Percentiles rank a stretch among this genome's conserved stretches.
Evolutionary conservation across 2,329 filamentous ascomycete genomes (phyloP).

Genomic region (Zymoseptoria crescenta): DNA sequence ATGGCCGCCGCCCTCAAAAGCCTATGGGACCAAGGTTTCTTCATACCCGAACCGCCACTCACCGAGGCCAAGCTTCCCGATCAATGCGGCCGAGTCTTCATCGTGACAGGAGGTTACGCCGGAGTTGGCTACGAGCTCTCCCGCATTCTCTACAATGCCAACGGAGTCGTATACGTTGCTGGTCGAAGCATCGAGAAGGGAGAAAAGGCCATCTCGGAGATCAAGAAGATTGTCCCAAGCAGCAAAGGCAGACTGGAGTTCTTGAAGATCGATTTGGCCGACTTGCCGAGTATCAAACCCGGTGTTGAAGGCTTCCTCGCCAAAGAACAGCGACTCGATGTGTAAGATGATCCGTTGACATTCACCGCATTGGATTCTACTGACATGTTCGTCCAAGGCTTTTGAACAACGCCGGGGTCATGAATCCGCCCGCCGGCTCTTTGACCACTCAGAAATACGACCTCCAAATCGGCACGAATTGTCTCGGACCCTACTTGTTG

Average conservation of each 20-base stretch:
- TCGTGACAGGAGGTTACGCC: constrained; percentile 45
- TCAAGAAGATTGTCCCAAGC: constrained; percentile 31
- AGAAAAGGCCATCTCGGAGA: constrained; percentile 37
- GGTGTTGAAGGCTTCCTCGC: constrained; percentile 28
- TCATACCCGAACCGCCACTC: constrained; percentile 31
- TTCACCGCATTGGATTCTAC: no score
- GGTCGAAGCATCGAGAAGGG: constrained; percentile 42
- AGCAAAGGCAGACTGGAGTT: constrained; percentile 38
- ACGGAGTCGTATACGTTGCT: constrained; percentile 49
- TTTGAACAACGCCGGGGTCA: constrained; percentile 31
- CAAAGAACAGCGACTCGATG: constrained; percentile 33
- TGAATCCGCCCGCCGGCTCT: constrained; percentile 29
- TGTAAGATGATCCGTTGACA: constrained; percentile 8
- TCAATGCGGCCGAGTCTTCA: constrained; percentile 40
- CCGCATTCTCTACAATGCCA: constrained; percentile 47
- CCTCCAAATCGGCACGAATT: constrained; percentile 30
- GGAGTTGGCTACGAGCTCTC: constrained; percentile 47
- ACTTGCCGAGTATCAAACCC: constrained; percentile 29
- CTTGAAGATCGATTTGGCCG: constrained; percentile 40
- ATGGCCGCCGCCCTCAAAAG: not conserved
- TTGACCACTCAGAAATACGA: constrained; percentile 28
- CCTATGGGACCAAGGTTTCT: constrained; percentile 19
- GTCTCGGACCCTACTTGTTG: constrained; percentile 29
- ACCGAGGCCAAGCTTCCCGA: constrained; percentile 38
- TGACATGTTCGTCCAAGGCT: constrained; percentile 9